Conservation (phyloP, 2,329 filamentous ascomycete species). For the Ambrosiella beaveri region DNA sequence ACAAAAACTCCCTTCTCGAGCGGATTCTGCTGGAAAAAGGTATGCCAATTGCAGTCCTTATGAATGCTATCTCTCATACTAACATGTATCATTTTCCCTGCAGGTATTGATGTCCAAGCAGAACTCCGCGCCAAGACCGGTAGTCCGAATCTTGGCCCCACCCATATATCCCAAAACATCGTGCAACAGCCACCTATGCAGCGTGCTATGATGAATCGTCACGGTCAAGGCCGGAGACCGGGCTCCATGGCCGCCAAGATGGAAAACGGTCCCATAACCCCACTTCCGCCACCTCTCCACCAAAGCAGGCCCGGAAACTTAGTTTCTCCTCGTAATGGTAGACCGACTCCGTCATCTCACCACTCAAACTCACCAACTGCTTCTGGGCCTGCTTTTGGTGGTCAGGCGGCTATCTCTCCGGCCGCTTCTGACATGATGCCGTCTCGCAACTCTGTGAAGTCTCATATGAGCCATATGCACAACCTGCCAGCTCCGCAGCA, state of each 20-base stretch:
- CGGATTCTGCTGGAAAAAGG: conserved; percentile 93
- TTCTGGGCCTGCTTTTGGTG: conserved; percentile 26
- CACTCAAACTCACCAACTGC: conserved; percentile 44
- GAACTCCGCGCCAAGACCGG: conserved; percentile 86
- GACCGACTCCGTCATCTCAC: conserved; percentile 60
- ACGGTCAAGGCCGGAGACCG: conserved; percentile 57
- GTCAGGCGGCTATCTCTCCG: conserved; percentile 26
- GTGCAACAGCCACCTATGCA: conserved; percentile 63
- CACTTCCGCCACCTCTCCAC: conserved; percentile 29
- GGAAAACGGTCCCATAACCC: conserved; percentile 31
- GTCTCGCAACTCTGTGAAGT: conserved; percentile 18
- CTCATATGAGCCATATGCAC: conserved; percentile 21
- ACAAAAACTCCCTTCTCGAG: conserved; percentile 94
- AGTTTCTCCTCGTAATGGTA: conserved; percentile 44
- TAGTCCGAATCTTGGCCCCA: conserved; percentile 61
- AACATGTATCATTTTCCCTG: not conserved
- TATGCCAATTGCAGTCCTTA: conserved; percentile 21
- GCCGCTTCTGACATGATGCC: conserved; percentile 27
- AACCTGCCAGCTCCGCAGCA: conserved; percentile 9
- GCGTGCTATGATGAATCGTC: conserved; percentile 63
- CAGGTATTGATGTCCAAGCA: conserved; percentile 91
- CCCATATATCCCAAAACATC: conserved; percentile 47
- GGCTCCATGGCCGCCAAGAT: conserved; percentile 60
- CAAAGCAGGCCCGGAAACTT: conserved; percentile 26
- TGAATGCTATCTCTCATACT: not conserved